Percentiles rank a stretch among this genome's conserved stretches.
phyloP scores from a whole-genome alignment of 1,139 yeast species.

The Groenewaldozyma sp. region DNA sequence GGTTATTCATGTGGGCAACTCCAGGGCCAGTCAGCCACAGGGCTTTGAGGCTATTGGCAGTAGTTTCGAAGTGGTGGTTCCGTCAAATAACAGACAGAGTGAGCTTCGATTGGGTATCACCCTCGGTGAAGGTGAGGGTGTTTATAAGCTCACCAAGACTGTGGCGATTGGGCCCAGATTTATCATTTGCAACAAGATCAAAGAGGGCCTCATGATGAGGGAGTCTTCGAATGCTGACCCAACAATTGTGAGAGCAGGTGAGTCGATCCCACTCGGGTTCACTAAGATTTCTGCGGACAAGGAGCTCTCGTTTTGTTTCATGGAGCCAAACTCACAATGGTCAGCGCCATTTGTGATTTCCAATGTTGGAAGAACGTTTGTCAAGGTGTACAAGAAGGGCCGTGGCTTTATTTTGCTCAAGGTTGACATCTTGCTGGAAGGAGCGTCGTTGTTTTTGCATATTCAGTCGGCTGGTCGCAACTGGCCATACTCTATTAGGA shows the following conservation, averaged over 20 bases:
- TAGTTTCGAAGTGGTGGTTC: conserved; percentile 54
- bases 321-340: conserved; percentile 58
- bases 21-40: conserved; percentile 66
- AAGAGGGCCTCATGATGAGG: conserved; percentile 48
- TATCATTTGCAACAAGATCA: conserved; percentile 55
- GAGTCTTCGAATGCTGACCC: conserved; percentile 43
- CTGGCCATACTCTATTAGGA: conserved; percentile 93
- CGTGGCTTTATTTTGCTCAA: conserved; percentile 62
- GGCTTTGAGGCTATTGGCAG: conserved; percentile 92
- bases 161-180: conserved; percentile 79
- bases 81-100: conserved; percentile 43
- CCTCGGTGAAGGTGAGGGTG: conserved; percentile 81
- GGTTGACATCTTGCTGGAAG: conserved; percentile 65
- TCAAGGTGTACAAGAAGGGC: conserved; percentile 57
- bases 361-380: conserved; percentile 72
- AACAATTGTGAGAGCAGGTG: conserved; percentile 37
- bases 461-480: conserved; percentile 60
- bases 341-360: conserved; percentile 80
- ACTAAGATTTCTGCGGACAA: conserved; percentile 27
- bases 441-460: conserved; percentile 72
- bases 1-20: conserved; percentile 55
- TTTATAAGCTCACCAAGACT: conserved; percentile 64
- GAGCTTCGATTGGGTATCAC: conserved; percentile 73
- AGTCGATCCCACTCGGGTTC: conserved; percentile 46
- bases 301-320: conserved; percentile 50